A percentile compares a stretch with the other conserved stretches of the same genome.
Evolutionary conservation across 1,284 basidiomycete genomes (phyloP).

Genomic region (Thecaphora frezii): DNA sequence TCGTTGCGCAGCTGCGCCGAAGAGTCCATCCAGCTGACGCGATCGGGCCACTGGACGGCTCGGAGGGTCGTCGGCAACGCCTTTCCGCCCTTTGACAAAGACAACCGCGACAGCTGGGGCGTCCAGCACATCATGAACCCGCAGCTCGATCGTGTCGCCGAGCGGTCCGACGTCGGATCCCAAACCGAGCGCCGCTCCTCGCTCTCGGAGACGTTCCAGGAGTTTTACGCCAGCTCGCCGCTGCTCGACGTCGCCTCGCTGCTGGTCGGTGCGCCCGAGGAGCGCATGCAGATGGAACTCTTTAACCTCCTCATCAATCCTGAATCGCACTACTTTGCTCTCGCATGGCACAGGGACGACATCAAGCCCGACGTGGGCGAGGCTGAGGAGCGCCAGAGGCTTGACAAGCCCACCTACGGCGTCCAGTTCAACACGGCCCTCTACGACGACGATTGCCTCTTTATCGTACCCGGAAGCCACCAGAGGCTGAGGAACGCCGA

Average conservation of each 20-base stretch:
- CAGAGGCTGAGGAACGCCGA: constrained; percentile 66
- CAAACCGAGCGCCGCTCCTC: neutral
- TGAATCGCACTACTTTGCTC: constrained; percentile 68
- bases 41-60: constrained; percentile 69
- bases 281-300: constrained; percentile 64
- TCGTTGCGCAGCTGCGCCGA: constrained; percentile 27
- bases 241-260: constrained; percentile 39
- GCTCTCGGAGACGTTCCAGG: constrained; percentile 15
- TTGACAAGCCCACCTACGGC: constrained; percentile 70
- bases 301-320: constrained; percentile 81
- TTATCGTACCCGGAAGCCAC: constrained; percentile 74
- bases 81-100: constrained; percentile 73
- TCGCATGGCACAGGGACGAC: constrained; percentile 82
- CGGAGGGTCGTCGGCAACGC: constrained; percentile 74
- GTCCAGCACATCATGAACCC: constrained; percentile 64
- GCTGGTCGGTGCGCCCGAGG: constrained; percentile 16
- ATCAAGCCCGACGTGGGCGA: constrained; percentile 67
- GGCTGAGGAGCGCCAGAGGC: constrained; percentile 69
- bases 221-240: constrained; percentile 29
- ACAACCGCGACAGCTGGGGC: constrained; percentile 69
- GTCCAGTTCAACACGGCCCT: constrained; percentile 84
- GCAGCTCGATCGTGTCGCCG: constrained; percentile 64
- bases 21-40: constrained; percentile 65
- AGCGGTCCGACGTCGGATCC: neutral
- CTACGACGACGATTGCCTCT: constrained; percentile 74